phyloP scores from a whole-genome alignment of 306 rosid species.

The Elaeagnus macrophylla region DNA sequence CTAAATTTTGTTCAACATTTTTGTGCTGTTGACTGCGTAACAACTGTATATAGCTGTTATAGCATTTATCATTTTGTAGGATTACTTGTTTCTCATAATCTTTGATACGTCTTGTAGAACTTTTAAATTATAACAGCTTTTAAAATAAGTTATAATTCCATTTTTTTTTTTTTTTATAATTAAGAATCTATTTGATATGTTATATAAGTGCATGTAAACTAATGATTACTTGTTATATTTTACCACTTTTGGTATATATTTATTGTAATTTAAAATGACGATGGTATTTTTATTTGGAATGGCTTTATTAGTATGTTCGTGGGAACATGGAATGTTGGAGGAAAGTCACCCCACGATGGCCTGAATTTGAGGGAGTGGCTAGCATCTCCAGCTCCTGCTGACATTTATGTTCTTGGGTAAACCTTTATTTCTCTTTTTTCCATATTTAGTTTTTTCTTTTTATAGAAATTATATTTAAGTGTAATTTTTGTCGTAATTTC shows the following conservation, averaged over 20 bases:
- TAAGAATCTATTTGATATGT: no score
- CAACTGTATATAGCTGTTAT: no score
- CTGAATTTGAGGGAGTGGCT: constrained; percentile 72
- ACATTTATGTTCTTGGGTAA: constrained; percentile 80
- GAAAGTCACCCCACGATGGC: constrained; percentile 60
- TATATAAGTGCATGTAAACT: background rate
- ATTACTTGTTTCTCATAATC: no score
- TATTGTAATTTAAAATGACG: background rate
- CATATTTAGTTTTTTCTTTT: background rate
- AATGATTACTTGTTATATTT: background rate
- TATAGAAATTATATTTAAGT: background rate
- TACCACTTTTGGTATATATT: background rate
- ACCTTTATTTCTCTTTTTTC: background rate
- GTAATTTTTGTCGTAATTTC: no score
- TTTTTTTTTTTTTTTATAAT: no score
- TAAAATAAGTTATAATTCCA: no score
- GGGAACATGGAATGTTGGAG: constrained; percentile 98
- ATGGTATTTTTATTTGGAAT: background rate
- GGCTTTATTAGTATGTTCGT: constrained; percentile 49
- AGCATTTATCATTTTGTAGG: no score
- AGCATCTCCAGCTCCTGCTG: constrained; percentile 44
- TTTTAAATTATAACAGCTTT: no score
- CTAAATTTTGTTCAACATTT: no score
- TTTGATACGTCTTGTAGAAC: no score
- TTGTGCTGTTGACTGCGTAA: no score